Percentiles rank a stretch among this genome's conserved stretches.
Conservation (phyloP, 2,329 filamentous ascomycete genomes). For the Botrytis hyacinthi region DNA sequence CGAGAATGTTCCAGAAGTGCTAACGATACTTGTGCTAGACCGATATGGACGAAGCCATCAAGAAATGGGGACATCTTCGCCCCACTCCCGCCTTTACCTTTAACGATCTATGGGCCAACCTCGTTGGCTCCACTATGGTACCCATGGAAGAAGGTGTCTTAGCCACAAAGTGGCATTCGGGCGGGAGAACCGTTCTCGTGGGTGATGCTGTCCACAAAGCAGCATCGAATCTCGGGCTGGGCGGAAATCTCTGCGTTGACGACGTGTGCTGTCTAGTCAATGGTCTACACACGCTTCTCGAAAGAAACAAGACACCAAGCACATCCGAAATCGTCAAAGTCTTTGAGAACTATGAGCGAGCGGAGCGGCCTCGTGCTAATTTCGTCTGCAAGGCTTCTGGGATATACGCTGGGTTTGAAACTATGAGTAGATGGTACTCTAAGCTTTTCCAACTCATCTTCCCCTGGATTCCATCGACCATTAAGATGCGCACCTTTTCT, state of each 20-base stretch:
- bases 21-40: not conserved
- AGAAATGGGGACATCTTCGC: conserved; percentile 13
- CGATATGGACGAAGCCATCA: conserved; percentile 10
- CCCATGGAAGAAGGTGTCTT: conserved; percentile 11
- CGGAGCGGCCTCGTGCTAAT: conserved; percentile 12
- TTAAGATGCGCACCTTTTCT: conserved; percentile 9
- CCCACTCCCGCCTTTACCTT: not conserved
- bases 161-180: conserved; percentile 11
- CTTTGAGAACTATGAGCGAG: conserved; percentile 14
- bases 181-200: conserved; percentile 11
- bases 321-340: conserved; percentile 8
- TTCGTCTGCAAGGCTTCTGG: conserved; percentile 8
- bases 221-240: conserved; percentile 8
- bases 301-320: conserved; percentile 1
- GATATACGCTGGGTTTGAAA: conserved; percentile 11
- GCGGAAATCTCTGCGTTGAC: conserved; percentile 11
- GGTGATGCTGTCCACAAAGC: conserved; percentile 14
- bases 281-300: conserved; percentile 4
- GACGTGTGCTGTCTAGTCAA: conserved; percentile 14
- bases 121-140: not conserved
- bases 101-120: conserved; percentile 4
- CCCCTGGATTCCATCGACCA: not conserved
- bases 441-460: conserved; percentile 4
- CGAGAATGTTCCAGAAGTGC: not conserved
- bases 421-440: conserved; percentile 13